These are phyloP conservation scores for Aspergillus japonicus DNA, from an alignment of 2,329 filamentous ascomycete genomes.

Conservation along the genomic window DNA sequence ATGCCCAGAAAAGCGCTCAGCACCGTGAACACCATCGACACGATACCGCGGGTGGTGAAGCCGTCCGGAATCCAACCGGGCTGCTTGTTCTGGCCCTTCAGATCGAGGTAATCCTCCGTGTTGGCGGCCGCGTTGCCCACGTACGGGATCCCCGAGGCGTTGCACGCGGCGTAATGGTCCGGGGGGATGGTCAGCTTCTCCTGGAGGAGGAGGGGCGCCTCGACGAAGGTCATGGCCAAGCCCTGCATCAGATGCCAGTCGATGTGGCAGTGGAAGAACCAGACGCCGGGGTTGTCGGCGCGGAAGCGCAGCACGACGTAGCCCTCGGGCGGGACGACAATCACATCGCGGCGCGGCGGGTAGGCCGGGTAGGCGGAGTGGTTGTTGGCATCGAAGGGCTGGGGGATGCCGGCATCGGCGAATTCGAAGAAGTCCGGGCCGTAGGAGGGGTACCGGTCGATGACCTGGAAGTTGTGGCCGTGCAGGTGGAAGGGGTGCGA, in stretches of 20 bases:
- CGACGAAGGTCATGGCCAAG: slow-evolving; percentile 64
- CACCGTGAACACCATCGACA: slow-evolving; percentile 72
- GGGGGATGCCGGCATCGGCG: slow-evolving; percentile 36
- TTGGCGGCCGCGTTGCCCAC: slow-evolving; percentile 75
- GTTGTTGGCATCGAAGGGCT: slow-evolving; percentile 26
- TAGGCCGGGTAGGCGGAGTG: slow-evolving; percentile 47
- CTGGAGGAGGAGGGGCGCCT: slow-evolving; percentile 64
- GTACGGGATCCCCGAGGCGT: slow-evolving; percentile 50
- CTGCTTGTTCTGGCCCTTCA: slow-evolving; percentile 59
- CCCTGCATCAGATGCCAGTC: slow-evolving; percentile 73
- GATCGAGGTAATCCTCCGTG: slow-evolving; percentile 60
- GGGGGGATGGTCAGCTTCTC: slow-evolving; percentile 59
- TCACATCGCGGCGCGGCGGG: slow-evolving; percentile 68
- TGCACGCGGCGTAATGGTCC: slow-evolving; percentile 61
- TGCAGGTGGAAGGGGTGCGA: slow-evolving; percentile 54
- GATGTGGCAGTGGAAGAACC: slow-evolving; percentile 78
- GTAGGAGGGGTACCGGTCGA: slow-evolving; percentile 58
- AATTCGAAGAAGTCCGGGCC: slow-evolving; percentile 57
- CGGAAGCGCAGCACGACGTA: slow-evolving; percentile 61
- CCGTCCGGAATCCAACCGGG: slow-evolving; percentile 62
- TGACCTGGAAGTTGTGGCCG: slow-evolving; percentile 65
- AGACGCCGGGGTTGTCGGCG: slow-evolving; percentile 53
- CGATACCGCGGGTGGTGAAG: slow-evolving; percentile 69
- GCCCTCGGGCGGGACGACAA: slow-evolving; percentile 64
- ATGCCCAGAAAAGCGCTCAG: slow-evolving; percentile 68